Percentiles rank a stretch among this genome's conserved stretches.
Conservation (phyloP, 2,329 filamentous ascomycete species). For the Cercospora canescens region DNA sequence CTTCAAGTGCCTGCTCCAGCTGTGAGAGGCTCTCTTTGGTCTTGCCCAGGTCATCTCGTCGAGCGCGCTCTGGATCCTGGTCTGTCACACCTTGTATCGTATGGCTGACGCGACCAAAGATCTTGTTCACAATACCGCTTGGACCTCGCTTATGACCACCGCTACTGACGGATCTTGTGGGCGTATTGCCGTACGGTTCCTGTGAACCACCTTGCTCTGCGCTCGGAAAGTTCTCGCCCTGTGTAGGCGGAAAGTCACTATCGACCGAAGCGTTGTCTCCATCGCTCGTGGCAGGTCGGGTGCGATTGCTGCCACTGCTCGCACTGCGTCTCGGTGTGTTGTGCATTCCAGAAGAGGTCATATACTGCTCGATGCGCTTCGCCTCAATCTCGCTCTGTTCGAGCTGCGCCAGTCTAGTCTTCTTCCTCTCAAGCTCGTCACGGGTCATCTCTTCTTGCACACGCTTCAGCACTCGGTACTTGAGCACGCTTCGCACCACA, state of each 20-base stretch:
- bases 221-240: constrained; percentile 52
- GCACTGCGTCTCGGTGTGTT: constrained; percentile 65
- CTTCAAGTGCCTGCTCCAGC: constrained; percentile 86
- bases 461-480: constrained; percentile 87
- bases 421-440: constrained; percentile 89
- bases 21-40: constrained; percentile 83
- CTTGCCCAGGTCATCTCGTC: constrained; percentile 92
- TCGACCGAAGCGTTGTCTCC: constrained; percentile 90
- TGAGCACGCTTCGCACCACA: constrained; percentile 83
- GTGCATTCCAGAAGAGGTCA: constrained; percentile 69
- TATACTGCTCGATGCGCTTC: constrained; percentile 88
- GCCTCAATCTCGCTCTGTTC: constrained; percentile 93
- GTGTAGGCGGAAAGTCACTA: constrained; percentile 90
- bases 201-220: constrained; percentile 71
- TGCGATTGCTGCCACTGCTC: constrained; percentile 40
- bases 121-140: constrained; percentile 86
- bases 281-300: constrained; percentile 30
- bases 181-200: constrained; percentile 27
- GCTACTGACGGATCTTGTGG: constrained; percentile 26
- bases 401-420: constrained; percentile 76
- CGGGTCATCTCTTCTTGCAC: constrained; percentile 97
- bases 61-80: constrained; percentile 88
- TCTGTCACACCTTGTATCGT: constrained; percentile 96
- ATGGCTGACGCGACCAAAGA: constrained; percentile 93
- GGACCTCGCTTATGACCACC: constrained; percentile 71